Evolutionary conservation across 257 asterid species (phyloP).

Genomic region (Cinchona pubescens): DNA sequence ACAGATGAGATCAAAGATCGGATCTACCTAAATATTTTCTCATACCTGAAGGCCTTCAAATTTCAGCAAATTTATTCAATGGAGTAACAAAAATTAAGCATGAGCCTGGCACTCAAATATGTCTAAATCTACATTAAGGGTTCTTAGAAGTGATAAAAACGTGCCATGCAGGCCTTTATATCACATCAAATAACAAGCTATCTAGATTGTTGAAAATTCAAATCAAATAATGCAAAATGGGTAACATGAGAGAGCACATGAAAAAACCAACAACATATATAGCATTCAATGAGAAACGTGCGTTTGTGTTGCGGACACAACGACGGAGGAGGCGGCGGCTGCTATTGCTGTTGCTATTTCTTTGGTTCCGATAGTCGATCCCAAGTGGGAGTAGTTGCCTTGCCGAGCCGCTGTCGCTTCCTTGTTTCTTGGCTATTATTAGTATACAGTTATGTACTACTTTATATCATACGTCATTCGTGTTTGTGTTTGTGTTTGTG

Average conservation of each 20-base stretch:
- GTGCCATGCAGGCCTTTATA: too few relatives aligned
- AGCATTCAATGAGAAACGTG: constrained; percentile 7
- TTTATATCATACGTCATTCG: background rate
- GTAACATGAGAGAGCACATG: too few relatives aligned
- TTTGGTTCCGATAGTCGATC: background rate
- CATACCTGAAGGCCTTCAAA: too few relatives aligned
- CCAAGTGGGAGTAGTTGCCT: background rate
- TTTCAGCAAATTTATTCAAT: too few relatives aligned
- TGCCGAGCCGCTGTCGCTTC: background rate
- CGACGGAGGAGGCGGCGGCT: constrained; percentile 11
- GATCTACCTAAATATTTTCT: too few relatives aligned
- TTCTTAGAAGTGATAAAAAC: background rate
- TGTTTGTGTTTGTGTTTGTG: background rate
- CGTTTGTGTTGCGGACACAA: background rate
- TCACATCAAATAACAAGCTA: too few relatives aligned
- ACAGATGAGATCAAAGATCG: too few relatives aligned
- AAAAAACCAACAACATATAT: background rate
- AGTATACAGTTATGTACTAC: background rate
- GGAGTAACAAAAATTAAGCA: too few relatives aligned
- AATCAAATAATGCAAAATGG: too few relatives aligned
- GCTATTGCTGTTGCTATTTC: constrained; percentile 1
- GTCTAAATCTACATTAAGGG: background rate
- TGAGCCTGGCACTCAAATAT: background rate
- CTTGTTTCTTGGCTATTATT: background rate
- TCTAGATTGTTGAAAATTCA: too few relatives aligned